Base-by-base conservation (phyloP, 2,329 filamentous ascomycete species). In the Fusarium transvaalense region DNA sequence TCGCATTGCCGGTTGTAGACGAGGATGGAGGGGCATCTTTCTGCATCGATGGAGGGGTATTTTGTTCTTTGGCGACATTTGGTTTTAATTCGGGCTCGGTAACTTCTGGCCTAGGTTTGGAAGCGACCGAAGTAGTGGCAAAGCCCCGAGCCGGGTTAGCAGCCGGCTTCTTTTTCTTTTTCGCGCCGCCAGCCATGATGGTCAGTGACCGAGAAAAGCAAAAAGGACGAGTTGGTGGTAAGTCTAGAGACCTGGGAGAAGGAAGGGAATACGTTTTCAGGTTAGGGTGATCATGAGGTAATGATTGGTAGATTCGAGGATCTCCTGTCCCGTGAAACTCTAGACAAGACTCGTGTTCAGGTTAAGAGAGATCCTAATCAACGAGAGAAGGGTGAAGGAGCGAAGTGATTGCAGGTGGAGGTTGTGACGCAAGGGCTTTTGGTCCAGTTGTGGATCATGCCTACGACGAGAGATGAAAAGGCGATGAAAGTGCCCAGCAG, bases 141-240 rank as follows among this genome's bases (percentile, higher is more conserved):
- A 97, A 97, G 19, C 94, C 96, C 78, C 96, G 87, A 38, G 94
- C 93, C 62, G 94, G 93, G 79, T 97, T 98, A 32, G 91, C 88
- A 27, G 88, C 88, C 56, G 92, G 86, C 86, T 97, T 98, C 85
- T 93, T 97, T 83, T 97, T 97, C 82, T 97, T 97, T 80, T 93
- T 89, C 62, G 82, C 80, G 42, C 83, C 84, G 42, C 83, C 84
- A 59, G 91, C 91, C 92, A 95, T 95, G 70, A 66, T 74, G 69
- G 55, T 50, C 34, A 60, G 35, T 38, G 60, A 58, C 34, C 37
- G 21, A 17, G 53, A 32, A 38, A 41, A 27, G 32, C 27, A 48
- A 45, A 59, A 39, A 15, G 19, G 19, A n/a, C 14, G 29, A 45
- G 38, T 13, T 47, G 52, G 38, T 32, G 48, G 64, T 42, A 55